Evolutionary conservation across 1,139 yeast genomes (phyloP).

Genomic region (Candida gigantensis): DNA sequence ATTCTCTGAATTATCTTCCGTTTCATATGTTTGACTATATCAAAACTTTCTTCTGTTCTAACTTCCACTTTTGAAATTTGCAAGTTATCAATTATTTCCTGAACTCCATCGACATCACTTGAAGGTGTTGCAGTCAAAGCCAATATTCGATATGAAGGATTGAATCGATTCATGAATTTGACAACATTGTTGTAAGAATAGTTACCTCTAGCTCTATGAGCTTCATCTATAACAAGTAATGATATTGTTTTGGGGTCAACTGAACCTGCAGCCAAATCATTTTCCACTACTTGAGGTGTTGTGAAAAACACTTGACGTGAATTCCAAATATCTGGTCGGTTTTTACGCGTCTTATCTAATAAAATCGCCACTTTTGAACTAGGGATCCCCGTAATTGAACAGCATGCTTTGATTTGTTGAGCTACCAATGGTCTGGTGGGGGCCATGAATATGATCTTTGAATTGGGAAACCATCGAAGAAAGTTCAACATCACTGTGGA

Average conservation of each 20-base stretch:
- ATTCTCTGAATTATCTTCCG: slow-evolving; percentile 62
- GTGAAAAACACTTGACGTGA: slow-evolving; percentile 81
- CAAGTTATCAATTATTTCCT: slow-evolving; percentile 74
- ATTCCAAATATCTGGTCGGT: slow-evolving; percentile 75
- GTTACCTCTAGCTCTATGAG: slow-evolving; percentile 89
- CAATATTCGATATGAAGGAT: slow-evolving; percentile 67
- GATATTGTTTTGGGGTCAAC: slow-evolving; percentile 74
- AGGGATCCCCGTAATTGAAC: slow-evolving; percentile 84
- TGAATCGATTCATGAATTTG: slow-evolving; percentile 60
- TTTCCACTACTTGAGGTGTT: slow-evolving; percentile 95
- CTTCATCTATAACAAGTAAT: slow-evolving; percentile 89
- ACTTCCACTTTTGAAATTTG: slow-evolving; percentile 77
- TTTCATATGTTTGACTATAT: slow-evolving; percentile 78
- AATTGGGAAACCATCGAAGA: slow-evolving; percentile 75
- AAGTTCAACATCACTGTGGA: slow-evolving; percentile 91
- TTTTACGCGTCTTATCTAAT: slow-evolving; percentile 66
- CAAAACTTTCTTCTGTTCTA: slow-evolving; percentile 81
- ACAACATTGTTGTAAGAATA: slow-evolving; percentile 88
- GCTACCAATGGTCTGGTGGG: slow-evolving; percentile 98
- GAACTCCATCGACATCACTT: slow-evolving; percentile 83
- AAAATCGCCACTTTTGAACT: slow-evolving; percentile 75
- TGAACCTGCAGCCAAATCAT: slow-evolving; percentile 75
- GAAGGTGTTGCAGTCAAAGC: slow-evolving; percentile 98
- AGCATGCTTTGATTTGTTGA: slow-evolving; percentile 93
- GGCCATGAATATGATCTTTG: slow-evolving; percentile 90